A percentile compares a stretch with the other conserved stretches of the same genome.
Conservation (phyloP, 257 asterid species). For the Nicotiana tabacum region DNA sequence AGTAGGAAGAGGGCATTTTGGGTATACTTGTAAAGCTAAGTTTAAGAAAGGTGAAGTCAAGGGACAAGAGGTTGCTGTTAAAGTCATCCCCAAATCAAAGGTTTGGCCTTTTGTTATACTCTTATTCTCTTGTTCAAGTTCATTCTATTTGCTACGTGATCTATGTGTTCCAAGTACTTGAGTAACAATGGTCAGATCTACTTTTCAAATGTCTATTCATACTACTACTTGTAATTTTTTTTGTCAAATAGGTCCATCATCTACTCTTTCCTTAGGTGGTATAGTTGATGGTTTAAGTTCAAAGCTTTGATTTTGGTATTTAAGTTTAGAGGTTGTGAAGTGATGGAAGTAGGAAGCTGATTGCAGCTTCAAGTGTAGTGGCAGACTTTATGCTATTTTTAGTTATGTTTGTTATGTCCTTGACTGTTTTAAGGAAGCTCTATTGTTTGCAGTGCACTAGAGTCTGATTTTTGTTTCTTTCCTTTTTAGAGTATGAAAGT, state of each 20-base stretch:
- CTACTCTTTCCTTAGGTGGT: background rate
- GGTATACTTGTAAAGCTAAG: conserved; percentile 82
- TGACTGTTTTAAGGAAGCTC: background rate
- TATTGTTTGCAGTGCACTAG: background rate
- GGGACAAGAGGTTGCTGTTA: conserved; percentile 86
- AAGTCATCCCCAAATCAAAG: conserved; percentile 90
- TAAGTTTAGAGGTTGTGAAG: background rate
- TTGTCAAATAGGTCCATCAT: background rate
- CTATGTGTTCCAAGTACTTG: background rate
- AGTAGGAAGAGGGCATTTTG: conserved; percentile 97
- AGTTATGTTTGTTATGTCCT: background rate
- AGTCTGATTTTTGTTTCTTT: background rate
- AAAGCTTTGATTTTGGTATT: background rate
- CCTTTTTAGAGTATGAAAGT: background rate
- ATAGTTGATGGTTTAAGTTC: background rate
- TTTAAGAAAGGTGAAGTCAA: conserved; percentile 81
- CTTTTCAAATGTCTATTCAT: background rate
- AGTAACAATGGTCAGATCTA: conserved; percentile 24
- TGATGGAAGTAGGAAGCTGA: background rate
- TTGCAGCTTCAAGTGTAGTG: background rate
- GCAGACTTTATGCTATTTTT: background rate
- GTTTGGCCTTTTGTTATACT: conserved; percentile 26
- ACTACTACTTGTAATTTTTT: background rate
- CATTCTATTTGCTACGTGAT: background rate
- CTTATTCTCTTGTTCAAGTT: background rate